A percentile compares a stretch with the other conserved stretches of the same genome.
Conservation (phyloP, 345 rosid species). For the Capsella bursapastoris region DNA sequence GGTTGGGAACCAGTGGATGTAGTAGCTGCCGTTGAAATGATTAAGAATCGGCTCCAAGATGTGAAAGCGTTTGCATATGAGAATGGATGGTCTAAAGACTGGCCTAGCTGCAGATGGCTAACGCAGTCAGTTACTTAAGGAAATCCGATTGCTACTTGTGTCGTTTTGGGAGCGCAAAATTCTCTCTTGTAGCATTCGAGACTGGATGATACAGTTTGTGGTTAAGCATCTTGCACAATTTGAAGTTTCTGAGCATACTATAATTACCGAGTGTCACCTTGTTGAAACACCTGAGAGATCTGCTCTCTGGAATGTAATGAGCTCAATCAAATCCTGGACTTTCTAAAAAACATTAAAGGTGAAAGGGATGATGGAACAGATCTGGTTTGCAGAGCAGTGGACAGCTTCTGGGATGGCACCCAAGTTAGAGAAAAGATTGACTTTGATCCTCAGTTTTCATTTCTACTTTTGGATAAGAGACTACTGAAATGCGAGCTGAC, state of each 20-base stretch:
- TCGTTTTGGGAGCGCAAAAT: not conserved
- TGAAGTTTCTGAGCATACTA: not conserved
- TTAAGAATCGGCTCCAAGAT: constrained; percentile 4
- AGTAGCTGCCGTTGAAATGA: constrained; percentile 14
- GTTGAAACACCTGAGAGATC: constrained; percentile 16
- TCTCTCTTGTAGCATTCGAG: constrained; percentile 19
- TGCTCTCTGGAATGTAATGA: constrained; percentile 10
- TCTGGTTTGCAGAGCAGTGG: constrained; percentile 14
- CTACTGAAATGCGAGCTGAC: constrained; percentile 12
- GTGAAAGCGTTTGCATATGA: constrained; percentile 26
- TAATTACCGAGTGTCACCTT: not conserved
- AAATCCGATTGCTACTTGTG: constrained; percentile 10
- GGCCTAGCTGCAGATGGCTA: constrained; percentile 20
- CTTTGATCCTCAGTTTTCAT: constrained; percentile 11
- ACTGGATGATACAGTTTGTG: not conserved
- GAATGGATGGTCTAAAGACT: constrained; percentile 24
- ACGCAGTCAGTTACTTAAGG: constrained; percentile 8
- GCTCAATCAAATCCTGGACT: constrained; percentile 1
- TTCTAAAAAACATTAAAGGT: not conserved
- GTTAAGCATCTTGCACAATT: constrained; percentile 10
- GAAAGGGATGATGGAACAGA: constrained; percentile 22
- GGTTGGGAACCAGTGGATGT: constrained; percentile 22
- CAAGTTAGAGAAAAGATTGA: constrained; percentile 30
- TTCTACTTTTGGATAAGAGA: constrained; percentile 21
- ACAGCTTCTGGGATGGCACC: not conserved